Percentiles rank a stretch among this genome's conserved stretches.
phyloP scores from a whole-genome alignment of 805 yeast genomes.

The Wickerhamomyces bisporus region DNA sequence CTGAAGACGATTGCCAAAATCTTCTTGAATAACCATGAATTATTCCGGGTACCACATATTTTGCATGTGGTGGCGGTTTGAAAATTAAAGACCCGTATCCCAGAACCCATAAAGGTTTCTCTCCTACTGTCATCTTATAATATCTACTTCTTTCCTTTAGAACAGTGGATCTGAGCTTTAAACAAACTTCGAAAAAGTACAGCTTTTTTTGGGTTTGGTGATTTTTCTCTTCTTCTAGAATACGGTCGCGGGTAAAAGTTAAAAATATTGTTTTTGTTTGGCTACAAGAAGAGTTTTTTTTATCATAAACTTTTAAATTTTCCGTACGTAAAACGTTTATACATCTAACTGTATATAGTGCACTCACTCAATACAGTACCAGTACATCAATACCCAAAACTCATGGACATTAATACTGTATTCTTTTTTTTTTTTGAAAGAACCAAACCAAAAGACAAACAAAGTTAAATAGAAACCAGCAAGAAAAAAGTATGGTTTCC shows the following conservation, averaged over 20 bases:
- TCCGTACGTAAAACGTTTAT: no score
- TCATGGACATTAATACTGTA: no score
- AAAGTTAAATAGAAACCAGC: neutral
- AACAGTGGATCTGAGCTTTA: neutral
- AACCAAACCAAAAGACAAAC: neutral
- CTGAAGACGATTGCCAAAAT: conserved; percentile 89
- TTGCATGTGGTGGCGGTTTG: conserved; percentile 79
- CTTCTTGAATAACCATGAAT: conserved; percentile 72
- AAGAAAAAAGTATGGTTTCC: no score
- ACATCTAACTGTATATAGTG: no score
- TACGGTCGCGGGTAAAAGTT: no score
- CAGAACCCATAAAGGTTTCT: conserved; percentile 63
- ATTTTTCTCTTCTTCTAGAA: neutral
- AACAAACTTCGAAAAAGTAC: neutral
- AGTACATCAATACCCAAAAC: no score
- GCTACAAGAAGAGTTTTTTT: no score
- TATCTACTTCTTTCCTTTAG: no score
- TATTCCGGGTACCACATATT: conserved; percentile 63
- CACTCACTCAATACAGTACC: no score
- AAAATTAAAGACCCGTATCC: conserved; percentile 89
- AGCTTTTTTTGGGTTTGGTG: neutral
- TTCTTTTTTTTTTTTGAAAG: no score
- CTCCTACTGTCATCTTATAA: conserved; percentile 9
- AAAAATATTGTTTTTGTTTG: no score
- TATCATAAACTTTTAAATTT: no score